Evolutionary conservation across 371 early-diverging fungal species (phyloP), one percentile per base, ranked within the genome.

Genomic region (Phascolomyces articulosus): DNA sequence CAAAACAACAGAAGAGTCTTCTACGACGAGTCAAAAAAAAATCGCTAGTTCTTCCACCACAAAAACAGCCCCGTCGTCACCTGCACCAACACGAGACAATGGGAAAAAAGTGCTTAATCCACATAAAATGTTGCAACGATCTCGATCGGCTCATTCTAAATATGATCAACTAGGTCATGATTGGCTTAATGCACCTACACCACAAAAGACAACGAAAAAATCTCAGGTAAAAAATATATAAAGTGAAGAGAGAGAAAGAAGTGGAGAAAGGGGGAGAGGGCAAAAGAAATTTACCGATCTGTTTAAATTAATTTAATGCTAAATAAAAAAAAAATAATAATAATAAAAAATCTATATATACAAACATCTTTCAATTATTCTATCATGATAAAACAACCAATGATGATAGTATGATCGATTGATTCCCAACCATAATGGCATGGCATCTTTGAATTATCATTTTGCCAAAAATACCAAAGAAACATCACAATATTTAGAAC

Each of bases 391-490:
- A n/a, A n/a, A n/a, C n/a, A n/a, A n/a, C n/a, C n/a, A n/a, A n/a
- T n/a, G n/a, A n/a, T n/a, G n/a, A n/a, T 31, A 31, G 87, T 90
- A 84, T 78, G 93, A 93, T 71, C 86, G 94, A 15, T 87, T 89
- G 68, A 91, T 93, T 60, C 92, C 94, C 1, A 83, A 80, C 64
- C 84, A 88, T 49, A 68, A 75, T 7, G 79, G 86, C 15, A 89
- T 86, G 77, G 83, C 89, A 58, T 72, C 88, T 47, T 71, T 79
- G 0, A 82, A 90, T 8, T 78, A 87, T 8, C 93, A 91, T 67
- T 90, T 85, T 67, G 85, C 83, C 53, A 74, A 91, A 27, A 67
- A 82, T 7, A 23, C 60, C 75, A 24, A 77, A 80, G 34, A 54
- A 60, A 11, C 62, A 56, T 11, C 60, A 54, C 44, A 70, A 78